phyloP scores from a whole-genome alignment of 345 rosid species.

The Trapa bicornis region DNA sequence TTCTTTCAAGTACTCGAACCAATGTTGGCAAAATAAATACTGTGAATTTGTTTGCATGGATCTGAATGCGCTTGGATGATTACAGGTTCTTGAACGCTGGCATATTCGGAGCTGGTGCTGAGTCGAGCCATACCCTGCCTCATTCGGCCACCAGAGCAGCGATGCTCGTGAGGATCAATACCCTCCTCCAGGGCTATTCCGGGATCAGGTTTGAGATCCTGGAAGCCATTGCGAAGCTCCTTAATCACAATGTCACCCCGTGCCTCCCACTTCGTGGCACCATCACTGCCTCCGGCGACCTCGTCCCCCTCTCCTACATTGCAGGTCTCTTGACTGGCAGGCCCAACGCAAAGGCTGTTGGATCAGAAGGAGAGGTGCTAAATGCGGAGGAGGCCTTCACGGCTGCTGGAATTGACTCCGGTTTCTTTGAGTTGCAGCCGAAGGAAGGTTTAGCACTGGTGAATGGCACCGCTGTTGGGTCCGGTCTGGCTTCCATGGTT shows the following conservation, averaged over 20 bases:
- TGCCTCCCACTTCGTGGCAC: constrained; percentile 70
- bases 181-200: constrained; percentile 65
- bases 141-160: constrained; percentile 53
- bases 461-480: constrained; percentile 59
- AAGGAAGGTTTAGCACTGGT: constrained; percentile 66
- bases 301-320: constrained; percentile 60
- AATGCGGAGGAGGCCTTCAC: constrained; percentile 36
- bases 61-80: neutral
- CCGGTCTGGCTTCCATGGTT: constrained; percentile 53
- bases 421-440: constrained; percentile 51
- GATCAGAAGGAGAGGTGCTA: constrained; percentile 44
- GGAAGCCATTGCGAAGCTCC: constrained; percentile 52
- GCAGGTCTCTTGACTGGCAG: constrained; percentile 55
- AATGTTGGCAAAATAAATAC: too few species aligned
- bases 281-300: constrained; percentile 60
- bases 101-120: constrained; percentile 41
- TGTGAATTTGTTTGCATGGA: neutral
- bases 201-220: constrained; percentile 62
- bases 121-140: constrained; percentile 42
- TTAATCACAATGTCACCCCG: constrained; percentile 54
- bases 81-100: constrained; percentile 67
- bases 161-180: constrained; percentile 63
- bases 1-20: too few species aligned
- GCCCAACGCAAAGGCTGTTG: constrained; percentile 41
- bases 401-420: constrained; percentile 25